Conservation (phyloP, 257 asterid genomes). For the Marsdenia floribunda region DNA sequence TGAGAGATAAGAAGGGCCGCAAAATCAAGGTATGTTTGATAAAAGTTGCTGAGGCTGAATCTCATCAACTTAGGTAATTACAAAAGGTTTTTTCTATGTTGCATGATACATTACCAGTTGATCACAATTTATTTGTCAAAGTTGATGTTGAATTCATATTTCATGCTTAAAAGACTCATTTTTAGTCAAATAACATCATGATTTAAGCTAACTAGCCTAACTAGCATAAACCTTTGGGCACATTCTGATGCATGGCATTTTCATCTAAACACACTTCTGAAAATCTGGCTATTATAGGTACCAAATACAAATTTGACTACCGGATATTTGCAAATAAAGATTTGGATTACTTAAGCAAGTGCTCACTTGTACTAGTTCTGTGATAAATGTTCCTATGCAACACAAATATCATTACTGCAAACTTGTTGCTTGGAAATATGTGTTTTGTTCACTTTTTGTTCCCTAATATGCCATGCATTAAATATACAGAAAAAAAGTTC, state of each 20-base stretch:
- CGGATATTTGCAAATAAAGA: neutral
- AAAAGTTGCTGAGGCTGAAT: neutral
- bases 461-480: slow-evolving; percentile 26
- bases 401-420: neutral
- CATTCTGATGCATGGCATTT: neutral
- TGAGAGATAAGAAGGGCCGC: slow-evolving; percentile 54
- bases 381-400: neutral
- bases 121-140: neutral
- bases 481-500: slow-evolving; percentile 74
- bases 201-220: neutral
- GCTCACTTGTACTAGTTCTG: neutral
- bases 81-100: neutral
- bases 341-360: neutral
- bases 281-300: neutral
- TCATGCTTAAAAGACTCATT: neutral
- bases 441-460: neutral
- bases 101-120: neutral
- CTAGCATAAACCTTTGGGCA: neutral
- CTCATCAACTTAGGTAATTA: neutral
- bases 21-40: slow-evolving; percentile 62
- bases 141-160: neutral
- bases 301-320: neutral
- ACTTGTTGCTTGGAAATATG: slow-evolving; percentile 2
- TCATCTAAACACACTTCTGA: neutral
- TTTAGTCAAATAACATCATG: neutral